Percentiles rank a stretch among this genome's conserved stretches.
phyloP scores from a whole-genome alignment of 176 grass and related monocot species.

The Leersia perrieri region DNA sequence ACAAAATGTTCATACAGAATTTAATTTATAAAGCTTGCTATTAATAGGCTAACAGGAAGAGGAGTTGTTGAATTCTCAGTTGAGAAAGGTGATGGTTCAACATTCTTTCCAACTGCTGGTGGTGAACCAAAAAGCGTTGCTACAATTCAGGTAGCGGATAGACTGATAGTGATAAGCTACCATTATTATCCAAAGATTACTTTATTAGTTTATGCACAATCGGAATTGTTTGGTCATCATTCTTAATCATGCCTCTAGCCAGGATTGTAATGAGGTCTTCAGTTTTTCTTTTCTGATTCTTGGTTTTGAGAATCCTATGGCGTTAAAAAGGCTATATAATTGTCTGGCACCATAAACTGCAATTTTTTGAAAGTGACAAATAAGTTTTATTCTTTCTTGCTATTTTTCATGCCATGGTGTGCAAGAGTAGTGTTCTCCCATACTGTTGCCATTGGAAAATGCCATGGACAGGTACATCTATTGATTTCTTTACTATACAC shows the following conservation, averaged over 20 bases:
- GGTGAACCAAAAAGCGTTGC: constrained; percentile 80
- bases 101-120: constrained; percentile 79
- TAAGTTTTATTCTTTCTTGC: neutral
- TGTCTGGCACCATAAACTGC: neutral
- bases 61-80: constrained; percentile 89
- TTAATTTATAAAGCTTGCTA: constrained; percentile 42
- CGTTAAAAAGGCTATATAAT: constrained; percentile 5
- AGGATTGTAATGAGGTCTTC: neutral
- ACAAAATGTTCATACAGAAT: constrained; percentile 18
- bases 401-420: neutral
- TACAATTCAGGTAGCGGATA: constrained; percentile 70
- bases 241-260: neutral
- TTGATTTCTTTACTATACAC: constrained; percentile 22
- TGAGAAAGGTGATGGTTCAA: constrained; percentile 82
- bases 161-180: neutral
- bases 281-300: neutral
- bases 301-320: neutral
- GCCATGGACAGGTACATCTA: neutral
- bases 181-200: neutral
- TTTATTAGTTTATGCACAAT: neutral
- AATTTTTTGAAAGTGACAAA: neutral
- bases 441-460: neutral
- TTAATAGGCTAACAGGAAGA: constrained; percentile 90
- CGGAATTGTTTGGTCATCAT: neutral
- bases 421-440: neutral